A percentile compares a stretch with the other conserved stretches of the same genome.
Conservation (phyloP, 2,329 filamentous ascomycete genomes). For the Decorospora gaudefroyi region DNA sequence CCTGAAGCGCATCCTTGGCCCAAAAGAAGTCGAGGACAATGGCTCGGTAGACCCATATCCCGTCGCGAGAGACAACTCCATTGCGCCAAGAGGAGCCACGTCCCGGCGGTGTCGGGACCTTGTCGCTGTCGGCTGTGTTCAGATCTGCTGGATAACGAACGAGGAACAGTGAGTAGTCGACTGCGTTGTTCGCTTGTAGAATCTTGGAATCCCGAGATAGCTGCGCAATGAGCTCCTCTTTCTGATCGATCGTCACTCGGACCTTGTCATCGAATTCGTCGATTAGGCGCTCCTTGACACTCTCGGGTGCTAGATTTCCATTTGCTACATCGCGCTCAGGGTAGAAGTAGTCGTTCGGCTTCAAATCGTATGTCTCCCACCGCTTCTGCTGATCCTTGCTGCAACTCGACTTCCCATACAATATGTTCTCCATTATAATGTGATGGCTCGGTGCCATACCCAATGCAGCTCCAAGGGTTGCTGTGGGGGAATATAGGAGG, state of each 20-base stretch:
- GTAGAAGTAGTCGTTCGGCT: conserved; percentile 75
- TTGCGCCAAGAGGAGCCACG: conserved; percentile 60
- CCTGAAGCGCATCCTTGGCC: conserved; percentile 71
- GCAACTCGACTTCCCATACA: conserved; percentile 60
- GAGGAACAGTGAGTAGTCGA: conserved; percentile 77
- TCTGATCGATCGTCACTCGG: conserved; percentile 59
- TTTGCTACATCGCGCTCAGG: conserved; percentile 72
- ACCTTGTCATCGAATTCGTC: conserved; percentile 71
- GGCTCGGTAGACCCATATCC: conserved; percentile 68
- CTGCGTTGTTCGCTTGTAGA: conserved; percentile 65
- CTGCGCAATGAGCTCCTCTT: conserved; percentile 59
- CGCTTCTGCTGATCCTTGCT: conserved; percentile 50
- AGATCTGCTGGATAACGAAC: conserved; percentile 59
- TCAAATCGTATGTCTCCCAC: conserved; percentile 77
- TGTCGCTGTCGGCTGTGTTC: conserved; percentile 32
- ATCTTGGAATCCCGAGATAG: conserved; percentile 67
- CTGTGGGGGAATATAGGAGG: conserved; percentile 62
- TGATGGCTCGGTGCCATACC: conserved; percentile 69
- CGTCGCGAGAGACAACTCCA: conserved; percentile 64
- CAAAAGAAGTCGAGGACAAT: conserved; percentile 77
- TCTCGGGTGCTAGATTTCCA: conserved; percentile 65
- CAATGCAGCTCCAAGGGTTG: conserved; percentile 63
- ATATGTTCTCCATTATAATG: conserved; percentile 77
- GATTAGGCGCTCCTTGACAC: conserved; percentile 67
- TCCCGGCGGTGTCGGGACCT: conserved; percentile 42